Evolutionary conservation across 306 rosid genomes (phyloP).

Genomic region (Cicer arietinum): DNA sequence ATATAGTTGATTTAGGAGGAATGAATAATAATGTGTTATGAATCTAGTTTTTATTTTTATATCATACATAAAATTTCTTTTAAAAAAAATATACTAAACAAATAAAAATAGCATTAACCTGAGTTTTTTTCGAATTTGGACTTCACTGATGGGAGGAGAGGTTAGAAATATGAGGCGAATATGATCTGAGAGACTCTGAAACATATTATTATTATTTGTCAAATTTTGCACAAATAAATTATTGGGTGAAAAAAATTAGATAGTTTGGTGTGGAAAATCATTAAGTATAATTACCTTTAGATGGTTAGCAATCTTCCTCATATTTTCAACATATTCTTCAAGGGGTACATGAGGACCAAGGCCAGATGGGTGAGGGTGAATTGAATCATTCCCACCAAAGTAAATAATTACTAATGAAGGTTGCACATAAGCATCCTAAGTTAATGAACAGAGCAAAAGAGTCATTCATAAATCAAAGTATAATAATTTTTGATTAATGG

Average conservation of each 20-base stretch:
- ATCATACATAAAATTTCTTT: neutral
- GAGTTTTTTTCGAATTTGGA: conserved; percentile 48
- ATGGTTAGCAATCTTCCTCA: conserved; percentile 73
- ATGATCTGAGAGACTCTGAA: conserved; percentile 64
- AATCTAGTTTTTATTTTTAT: neutral
- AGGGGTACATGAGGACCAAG: conserved; percentile 74
- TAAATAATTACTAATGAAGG: conserved; percentile 84
- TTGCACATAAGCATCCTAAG: conserved; percentile 63
- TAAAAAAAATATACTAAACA: neutral
- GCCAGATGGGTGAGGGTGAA: conserved; percentile 63
- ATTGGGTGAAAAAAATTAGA: neutral
- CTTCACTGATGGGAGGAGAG: conserved; percentile 72
- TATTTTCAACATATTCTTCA: conserved; percentile 68
- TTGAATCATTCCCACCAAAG: conserved; percentile 86
- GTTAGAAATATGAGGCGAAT: conserved; percentile 71
- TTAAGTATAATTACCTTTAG: conserved; percentile 52
- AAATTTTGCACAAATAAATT: conserved; percentile 6
- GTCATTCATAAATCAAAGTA: conserved; percentile 5
- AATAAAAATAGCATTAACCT: conserved; percentile 41
- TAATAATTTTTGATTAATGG: no score
- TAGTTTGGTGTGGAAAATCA: no score
- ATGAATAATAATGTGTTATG: neutral
- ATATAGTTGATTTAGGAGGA: no score
- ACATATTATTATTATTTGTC: conserved; percentile 21
- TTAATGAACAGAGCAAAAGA: neutral